Percentiles rank a stretch among this genome's conserved stretches.
Conservation (phyloP, 2,329 filamentous ascomycete species). For the Monosporascus sp. region DNA sequence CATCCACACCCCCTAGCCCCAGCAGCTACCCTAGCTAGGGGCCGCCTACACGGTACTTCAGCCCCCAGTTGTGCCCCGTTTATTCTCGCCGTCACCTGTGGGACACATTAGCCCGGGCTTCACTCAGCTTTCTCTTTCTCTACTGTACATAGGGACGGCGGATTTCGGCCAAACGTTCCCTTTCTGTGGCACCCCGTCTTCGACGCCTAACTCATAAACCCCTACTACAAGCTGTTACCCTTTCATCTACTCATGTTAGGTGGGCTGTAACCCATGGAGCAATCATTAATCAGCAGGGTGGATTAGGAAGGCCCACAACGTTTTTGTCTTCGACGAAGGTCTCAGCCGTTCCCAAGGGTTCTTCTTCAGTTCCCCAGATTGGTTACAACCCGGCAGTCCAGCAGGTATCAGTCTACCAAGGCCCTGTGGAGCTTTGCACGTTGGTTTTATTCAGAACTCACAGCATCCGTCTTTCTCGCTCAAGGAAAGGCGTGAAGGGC, state of each 20-base stretch:
- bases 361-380: conserved; percentile 19
- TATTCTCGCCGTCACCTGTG: background rate
- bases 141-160: background rate
- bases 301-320: conserved; percentile 21
- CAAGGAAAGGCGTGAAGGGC: conserved; percentile 11
- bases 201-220: conserved; percentile 21
- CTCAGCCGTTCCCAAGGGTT: conserved; percentile 16
- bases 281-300: conserved; percentile 22
- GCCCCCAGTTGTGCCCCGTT: background rate
- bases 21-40: background rate
- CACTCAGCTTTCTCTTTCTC: background rate
- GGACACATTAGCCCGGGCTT: background rate
- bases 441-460: background rate
- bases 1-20: background rate
- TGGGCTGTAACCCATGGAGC: conserved; percentile 16
- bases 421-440: background rate
- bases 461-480: background rate
- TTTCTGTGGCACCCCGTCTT: conserved; percentile 5
- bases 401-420: conserved; percentile 15
- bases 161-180: background rate
- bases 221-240: conserved; percentile 25
- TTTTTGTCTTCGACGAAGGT: conserved; percentile 18
- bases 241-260: conserved; percentile 26
- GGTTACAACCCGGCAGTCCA: conserved; percentile 15
- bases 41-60: background rate